Conservation (phyloP, 768 basidiomycete genomes). For the Tephrocybe sp. region DNA sequence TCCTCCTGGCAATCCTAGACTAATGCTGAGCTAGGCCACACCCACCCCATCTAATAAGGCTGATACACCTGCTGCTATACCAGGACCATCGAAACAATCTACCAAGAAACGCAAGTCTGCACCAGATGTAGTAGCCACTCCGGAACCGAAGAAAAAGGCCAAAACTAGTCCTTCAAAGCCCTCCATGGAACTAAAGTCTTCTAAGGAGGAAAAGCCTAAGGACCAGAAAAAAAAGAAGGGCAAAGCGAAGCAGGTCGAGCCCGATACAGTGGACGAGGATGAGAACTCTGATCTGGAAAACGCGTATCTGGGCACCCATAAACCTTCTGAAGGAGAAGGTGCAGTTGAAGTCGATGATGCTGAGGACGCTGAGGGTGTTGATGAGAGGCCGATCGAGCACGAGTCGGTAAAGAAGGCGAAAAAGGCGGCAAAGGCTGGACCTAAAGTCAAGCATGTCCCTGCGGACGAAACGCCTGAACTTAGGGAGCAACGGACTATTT, state of each 20-base stretch:
- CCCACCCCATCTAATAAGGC: constrained; percentile 13
- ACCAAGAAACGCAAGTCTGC: constrained; percentile 34
- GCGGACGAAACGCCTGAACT: constrained; percentile 70
- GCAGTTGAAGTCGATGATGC: no score
- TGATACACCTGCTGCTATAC: constrained; percentile 14
- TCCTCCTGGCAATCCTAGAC: not conserved
- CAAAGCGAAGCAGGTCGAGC: constrained; percentile 17
- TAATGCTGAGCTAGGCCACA: not conserved
- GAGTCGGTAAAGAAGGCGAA: constrained; percentile 51
- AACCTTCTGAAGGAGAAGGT: constrained; percentile 18
- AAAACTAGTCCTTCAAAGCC: constrained; percentile 19
- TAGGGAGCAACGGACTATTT: constrained; percentile 82
- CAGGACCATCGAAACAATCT: constrained; percentile 24
- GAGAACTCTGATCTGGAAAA: constrained; percentile 37
- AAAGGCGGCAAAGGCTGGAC: constrained; percentile 21
- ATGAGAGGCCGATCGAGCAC: constrained; percentile 41
- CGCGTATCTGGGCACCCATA: constrained; percentile 19
- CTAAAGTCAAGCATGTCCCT: constrained; percentile 54
- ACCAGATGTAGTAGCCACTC: constrained; percentile 12
- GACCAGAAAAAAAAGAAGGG: constrained; percentile 13
- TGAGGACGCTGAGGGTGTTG: constrained; percentile 6
- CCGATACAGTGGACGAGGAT: constrained; percentile 28
- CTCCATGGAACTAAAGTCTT: constrained; percentile 7
- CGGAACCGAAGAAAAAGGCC: constrained; percentile 22
- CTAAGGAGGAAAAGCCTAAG: constrained; percentile 21